phyloP scores from a whole-genome alignment of 805 yeast genomes.

The Wickerhamiella domercqiae region DNA sequence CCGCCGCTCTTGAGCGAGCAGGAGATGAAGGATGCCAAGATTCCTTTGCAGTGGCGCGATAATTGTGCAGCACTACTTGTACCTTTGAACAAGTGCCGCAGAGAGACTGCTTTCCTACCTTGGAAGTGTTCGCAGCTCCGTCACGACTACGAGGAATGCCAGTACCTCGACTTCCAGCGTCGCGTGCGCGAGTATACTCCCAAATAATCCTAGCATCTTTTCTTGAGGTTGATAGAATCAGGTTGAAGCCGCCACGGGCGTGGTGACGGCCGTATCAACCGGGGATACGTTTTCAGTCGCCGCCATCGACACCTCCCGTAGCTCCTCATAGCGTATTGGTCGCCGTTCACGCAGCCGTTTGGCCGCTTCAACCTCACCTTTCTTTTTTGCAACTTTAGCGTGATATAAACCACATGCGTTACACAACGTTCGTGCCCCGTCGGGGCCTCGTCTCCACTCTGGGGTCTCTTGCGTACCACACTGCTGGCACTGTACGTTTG shows the following conservation, averaged over 20 bases:
- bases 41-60: slow-evolving; percentile 69
- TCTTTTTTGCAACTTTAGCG: slow-evolving; percentile 47
- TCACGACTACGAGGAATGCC: slow-evolving; percentile 75
- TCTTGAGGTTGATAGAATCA: too few species aligned
- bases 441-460: slow-evolving; percentile 75
- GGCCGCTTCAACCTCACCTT: slow-evolving; percentile 30
- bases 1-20: slow-evolving; percentile 42
- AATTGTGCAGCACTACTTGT: slow-evolving; percentile 58
- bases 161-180: slow-evolving; percentile 65
- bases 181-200: slow-evolving; percentile 62
- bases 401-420: slow-evolving; percentile 73
- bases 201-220: too few species aligned
- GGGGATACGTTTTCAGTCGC: too few species aligned
- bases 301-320: too few species aligned
- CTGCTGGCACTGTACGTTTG: slow-evolving; percentile 26
- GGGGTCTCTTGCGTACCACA: slow-evolving; percentile 52
- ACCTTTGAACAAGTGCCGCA: slow-evolving; percentile 47
- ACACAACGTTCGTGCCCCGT: slow-evolving; percentile 59
- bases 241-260: too few species aligned
- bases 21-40: slow-evolving; percentile 64
- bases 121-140: slow-evolving; percentile 65
- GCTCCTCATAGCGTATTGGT: background rate
- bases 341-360: slow-evolving; percentile 30
- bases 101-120: slow-evolving; percentile 41
- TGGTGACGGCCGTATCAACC: too few species aligned